Conservation (phyloP, 169 alveolate genomes). For the Babesia bovis region DNA sequence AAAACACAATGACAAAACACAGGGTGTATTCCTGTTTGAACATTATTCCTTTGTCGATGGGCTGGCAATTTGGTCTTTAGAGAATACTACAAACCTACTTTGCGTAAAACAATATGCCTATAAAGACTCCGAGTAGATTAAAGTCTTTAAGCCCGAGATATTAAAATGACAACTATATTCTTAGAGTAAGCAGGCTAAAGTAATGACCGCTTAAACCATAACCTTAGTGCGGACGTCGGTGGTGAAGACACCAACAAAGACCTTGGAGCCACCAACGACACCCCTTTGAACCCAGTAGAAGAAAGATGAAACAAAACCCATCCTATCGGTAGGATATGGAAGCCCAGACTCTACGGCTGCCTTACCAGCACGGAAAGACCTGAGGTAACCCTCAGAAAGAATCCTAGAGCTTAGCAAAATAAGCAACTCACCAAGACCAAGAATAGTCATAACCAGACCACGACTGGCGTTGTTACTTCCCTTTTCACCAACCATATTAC, state of each 20-base stretch:
- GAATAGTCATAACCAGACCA: neutral
- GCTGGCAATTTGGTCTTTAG: too few relatives aligned
- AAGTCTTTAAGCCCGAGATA: neutral
- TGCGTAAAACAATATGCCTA: too few relatives aligned
- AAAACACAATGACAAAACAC: too few relatives aligned
- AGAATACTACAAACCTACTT: too few relatives aligned
- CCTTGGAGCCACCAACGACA: neutral
- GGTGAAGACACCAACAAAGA: neutral
- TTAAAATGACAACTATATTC: neutral
- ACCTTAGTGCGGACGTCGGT: slow-evolving; percentile 28
- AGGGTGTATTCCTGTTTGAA: too few relatives aligned
- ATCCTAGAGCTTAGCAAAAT: neutral
- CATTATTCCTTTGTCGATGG: too few relatives aligned
- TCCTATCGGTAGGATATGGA: slow-evolving; percentile 27
- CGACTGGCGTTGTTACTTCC: neutral
- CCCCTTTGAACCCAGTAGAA: slow-evolving; percentile 19
- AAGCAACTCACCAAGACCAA: slow-evolving; percentile 1
- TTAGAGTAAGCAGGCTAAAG: too few relatives aligned
- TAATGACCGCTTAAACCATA: neutral
- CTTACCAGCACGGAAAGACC: slow-evolving; percentile 31
- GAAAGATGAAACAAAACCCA: slow-evolving; percentile 2
- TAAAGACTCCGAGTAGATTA: too few relatives aligned
- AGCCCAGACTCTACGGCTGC: slow-evolving; percentile 23
- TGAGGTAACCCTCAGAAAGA: slow-evolving; percentile 11
- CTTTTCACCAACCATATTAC: neutral